These are phyloP conservation scores for Cadophora gregata DNA, from an alignment of 2,329 filamentous ascomycete genomes.

Conservation along the genomic window DNA sequence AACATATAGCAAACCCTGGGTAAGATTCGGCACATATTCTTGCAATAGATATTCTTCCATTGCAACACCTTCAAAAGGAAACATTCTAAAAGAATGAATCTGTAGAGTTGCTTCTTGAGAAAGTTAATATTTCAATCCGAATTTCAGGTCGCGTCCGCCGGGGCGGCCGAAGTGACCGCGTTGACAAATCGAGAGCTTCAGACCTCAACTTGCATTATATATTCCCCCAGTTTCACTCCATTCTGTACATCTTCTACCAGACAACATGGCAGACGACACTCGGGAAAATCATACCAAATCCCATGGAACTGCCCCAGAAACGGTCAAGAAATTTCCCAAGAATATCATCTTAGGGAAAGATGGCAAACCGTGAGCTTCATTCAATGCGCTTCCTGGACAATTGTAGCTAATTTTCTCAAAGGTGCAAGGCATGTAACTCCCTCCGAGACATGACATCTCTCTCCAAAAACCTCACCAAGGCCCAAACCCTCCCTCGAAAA, in stretches of 20 bases:
- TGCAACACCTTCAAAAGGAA: neutral
- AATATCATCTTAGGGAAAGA: slow-evolving; percentile 79
- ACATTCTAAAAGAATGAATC: neutral
- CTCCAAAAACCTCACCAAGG: slow-evolving; percentile 49
- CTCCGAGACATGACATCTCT: slow-evolving; percentile 65
- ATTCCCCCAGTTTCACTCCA: neutral
- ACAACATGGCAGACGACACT: slow-evolving; percentile 39
- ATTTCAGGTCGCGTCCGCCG: slow-evolving; percentile 8
- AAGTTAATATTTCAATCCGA: neutral
- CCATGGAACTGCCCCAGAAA: slow-evolving; percentile 26
- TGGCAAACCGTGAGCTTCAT: slow-evolving; percentile 76
- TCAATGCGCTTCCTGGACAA: neutral
- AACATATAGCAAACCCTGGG: neutral
- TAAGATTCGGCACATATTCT: neutral
- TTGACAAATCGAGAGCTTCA: slow-evolving; percentile 22
- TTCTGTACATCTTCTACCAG: neutral
- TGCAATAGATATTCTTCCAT: neutral
- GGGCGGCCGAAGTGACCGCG: slow-evolving; percentile 13
- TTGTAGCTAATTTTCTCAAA: slow-evolving; percentile 45
- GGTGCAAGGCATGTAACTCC: slow-evolving; percentile 75
- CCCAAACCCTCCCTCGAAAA: slow-evolving; percentile 48
- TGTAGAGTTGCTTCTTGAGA: neutral
- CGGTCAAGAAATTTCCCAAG: slow-evolving; percentile 63
- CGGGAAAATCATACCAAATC: slow-evolving; percentile 36
- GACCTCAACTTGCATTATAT: neutral